A percentile compares a stretch with the other conserved stretches of the same genome.
phyloP scores from a whole-genome alignment of 1,284 basidiomycete genomes.

The Cryptococcus hybrid region DNA sequence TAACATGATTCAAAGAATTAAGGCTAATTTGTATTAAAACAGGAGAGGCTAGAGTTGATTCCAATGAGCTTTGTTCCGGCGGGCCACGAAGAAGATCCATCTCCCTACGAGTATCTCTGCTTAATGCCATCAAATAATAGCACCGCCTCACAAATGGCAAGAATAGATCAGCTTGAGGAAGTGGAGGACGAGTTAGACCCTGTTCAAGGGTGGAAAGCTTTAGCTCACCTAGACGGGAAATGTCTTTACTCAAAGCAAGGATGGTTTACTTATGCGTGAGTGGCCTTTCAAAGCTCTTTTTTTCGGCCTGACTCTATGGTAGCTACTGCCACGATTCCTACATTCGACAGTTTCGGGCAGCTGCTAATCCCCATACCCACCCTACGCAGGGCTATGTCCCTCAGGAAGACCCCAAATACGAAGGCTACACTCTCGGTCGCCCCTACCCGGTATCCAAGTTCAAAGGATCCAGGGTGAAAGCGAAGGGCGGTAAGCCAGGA shows the following conservation, averaged over 20 bases:
- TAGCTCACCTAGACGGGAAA: slow-evolving; percentile 51
- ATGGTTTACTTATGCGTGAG: slow-evolving; percentile 87
- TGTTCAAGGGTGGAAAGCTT: slow-evolving; percentile 37
- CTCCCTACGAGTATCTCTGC: slow-evolving; percentile 40
- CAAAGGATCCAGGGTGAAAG: slow-evolving; percentile 1
- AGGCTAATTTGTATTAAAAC: neutral
- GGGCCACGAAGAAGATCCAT: slow-evolving; percentile 3
- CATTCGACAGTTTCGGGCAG: slow-evolving; percentile 85
- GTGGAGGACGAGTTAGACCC: slow-evolving; percentile 44
- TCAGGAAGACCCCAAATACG: slow-evolving; percentile 66
- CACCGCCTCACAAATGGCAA: slow-evolving; percentile 24
- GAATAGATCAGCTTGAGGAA: slow-evolving; percentile 17
- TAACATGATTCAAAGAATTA: no score
- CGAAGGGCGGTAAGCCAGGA: slow-evolving; percentile 2
- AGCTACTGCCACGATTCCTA: slow-evolving; percentile 84
- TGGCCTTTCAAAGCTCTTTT: neutral
- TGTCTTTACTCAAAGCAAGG: slow-evolving; percentile 54
- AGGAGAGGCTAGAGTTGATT: slow-evolving; percentile 25
- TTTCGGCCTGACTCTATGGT: neutral
- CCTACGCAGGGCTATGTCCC: slow-evolving; percentile 67
- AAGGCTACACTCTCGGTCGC: slow-evolving; percentile 46
- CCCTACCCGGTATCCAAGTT: neutral
- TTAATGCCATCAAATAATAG: slow-evolving; percentile 36
- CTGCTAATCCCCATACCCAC: slow-evolving; percentile 59
- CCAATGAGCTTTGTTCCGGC: slow-evolving; percentile 31